Evolutionary conservation across 306 rosid species (phyloP).

Genomic region (Vigna mungo): DNA sequence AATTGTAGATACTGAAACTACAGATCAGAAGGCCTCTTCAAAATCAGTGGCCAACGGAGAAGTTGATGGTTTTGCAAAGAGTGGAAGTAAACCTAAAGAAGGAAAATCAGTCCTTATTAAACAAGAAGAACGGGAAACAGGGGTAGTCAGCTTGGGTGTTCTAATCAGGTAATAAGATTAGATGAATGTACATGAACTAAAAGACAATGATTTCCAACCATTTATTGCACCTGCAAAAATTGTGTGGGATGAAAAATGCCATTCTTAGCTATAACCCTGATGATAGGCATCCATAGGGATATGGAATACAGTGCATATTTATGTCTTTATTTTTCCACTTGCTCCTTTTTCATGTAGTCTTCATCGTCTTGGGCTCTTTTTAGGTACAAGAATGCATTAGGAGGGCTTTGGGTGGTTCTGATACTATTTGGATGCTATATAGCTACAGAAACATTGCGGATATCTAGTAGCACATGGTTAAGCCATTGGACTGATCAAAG

Average conservation of each 20-base stretch:
- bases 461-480: conserved; percentile 87
- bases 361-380: conserved; percentile 19
- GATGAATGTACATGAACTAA: conserved; percentile 23
- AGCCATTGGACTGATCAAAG: conserved; percentile 87
- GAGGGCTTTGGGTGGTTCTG: conserved; percentile 84
- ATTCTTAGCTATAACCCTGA: conserved; percentile 30
- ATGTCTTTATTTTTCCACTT: conserved; percentile 4
- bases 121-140: conserved; percentile 95
- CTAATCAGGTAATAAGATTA: conserved; percentile 63
- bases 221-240: conserved; percentile 22
- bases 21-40: conserved; percentile 52
- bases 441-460: conserved; percentile 71
- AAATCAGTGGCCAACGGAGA: conserved; percentile 54
- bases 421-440: conserved; percentile 73
- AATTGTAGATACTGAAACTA: conserved; percentile 44
- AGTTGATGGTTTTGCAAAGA: conserved; percentile 48
- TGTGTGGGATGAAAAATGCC: conserved; percentile 19
- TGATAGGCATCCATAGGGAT: conserved; percentile 15
- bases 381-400: conserved; percentile 89
- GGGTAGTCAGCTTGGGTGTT: conserved; percentile 82
- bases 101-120: conserved; percentile 80
- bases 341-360: conserved; percentile 5
- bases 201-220: conserved; percentile 17
- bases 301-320: conserved; percentile 30
- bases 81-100: conserved; percentile 54